Evolutionary conservation across 805 yeast genomes (phyloP), one percentile per base, ranked within the genome.

Genomic region (Komagataella pseudopastoris): DNA sequence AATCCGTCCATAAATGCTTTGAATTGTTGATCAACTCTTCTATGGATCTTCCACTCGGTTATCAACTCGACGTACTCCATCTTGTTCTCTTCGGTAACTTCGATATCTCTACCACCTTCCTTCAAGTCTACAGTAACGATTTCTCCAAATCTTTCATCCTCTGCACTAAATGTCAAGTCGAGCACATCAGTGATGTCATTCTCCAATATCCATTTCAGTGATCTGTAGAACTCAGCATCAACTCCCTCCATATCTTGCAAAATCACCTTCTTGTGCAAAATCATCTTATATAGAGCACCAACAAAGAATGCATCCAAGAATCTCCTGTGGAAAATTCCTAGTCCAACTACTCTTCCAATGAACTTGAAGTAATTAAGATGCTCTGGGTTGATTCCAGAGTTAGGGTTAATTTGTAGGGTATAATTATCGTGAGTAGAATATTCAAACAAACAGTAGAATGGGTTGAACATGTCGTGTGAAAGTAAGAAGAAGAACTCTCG

Each of bases 181-280:
- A 93, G 74, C 39, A 91, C 73, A 54, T 81, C 91, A 36, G 93
- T 85, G 61, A 93, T 91, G 65, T 89, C 96, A 65, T 93, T 91
- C 61, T 93, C 97, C 55, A 89, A 72, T 67, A 89, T 88, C 99
- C 99, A 93, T 62, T 88, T 87, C 68, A 93, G 74, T 22, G 96
- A 91, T 63, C 93, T 81, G 71, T 88, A 88, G 71, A 91, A 89
- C 64, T 93, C 98, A 22, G 96, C 91, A 69, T 93, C 99, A 54
- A 95, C 97, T 69, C 97, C 96, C 69, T 93, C 99, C 95, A 93
- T 85, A 70, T 93, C 99, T 67, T 88, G 96, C 58, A 93, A 72
- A 1, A 88, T 91, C 58, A 93, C 96, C 72, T 89, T 89, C 69
- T 93, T 93, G 64, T 82, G 88, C 60, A 93, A 75, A 85, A 93